phyloP scores from a whole-genome alignment of 129 eudicot species.

The Silybum marianum region DNA sequence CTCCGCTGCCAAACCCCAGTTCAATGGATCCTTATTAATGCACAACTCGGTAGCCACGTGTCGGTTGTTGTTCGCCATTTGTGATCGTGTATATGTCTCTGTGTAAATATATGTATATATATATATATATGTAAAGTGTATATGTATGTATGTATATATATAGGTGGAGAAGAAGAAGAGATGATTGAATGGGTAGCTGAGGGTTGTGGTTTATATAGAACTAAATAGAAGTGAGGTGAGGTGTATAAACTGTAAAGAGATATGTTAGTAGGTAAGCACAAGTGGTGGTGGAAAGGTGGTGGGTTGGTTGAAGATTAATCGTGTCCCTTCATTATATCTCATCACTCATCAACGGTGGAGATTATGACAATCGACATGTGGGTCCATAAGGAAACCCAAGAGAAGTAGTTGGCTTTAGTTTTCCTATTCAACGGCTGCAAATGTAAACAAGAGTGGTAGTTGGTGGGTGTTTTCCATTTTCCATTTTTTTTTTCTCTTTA shows the following conservation, averaged over 20 bases:
- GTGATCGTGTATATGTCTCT: background rate
- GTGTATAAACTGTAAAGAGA: background rate
- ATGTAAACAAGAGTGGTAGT: conserved; percentile 35
- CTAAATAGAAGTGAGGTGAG: background rate
- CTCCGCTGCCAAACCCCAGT: conserved; percentile 80
- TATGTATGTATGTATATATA: background rate
- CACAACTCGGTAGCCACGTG: conserved; percentile 36
- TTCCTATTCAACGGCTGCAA: conserved; percentile 39
- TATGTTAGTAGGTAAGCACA: conserved; percentile 35
- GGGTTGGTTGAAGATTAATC: conserved; percentile 60
- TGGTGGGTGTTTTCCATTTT: conserved; percentile 26
- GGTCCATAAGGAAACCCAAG: conserved; percentile 22
- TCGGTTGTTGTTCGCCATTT: conserved; percentile 33
- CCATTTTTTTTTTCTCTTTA: background rate
- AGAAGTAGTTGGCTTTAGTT: conserved; percentile 35
- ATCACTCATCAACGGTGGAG: conserved; percentile 22
- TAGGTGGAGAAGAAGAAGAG: background rate
- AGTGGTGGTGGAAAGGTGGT: conserved; percentile 29
- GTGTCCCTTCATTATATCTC: conserved; percentile 29
- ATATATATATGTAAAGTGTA: background rate
- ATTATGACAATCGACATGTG: conserved; percentile 6
- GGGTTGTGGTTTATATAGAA: conserved; percentile 52
- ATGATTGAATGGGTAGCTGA: conserved; percentile 40
- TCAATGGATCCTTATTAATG: conserved; percentile 58
- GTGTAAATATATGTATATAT: background rate